phyloP scores from a whole-genome alignment of 306 rosid genomes.

The Fragaria nilgerrensis region DNA sequence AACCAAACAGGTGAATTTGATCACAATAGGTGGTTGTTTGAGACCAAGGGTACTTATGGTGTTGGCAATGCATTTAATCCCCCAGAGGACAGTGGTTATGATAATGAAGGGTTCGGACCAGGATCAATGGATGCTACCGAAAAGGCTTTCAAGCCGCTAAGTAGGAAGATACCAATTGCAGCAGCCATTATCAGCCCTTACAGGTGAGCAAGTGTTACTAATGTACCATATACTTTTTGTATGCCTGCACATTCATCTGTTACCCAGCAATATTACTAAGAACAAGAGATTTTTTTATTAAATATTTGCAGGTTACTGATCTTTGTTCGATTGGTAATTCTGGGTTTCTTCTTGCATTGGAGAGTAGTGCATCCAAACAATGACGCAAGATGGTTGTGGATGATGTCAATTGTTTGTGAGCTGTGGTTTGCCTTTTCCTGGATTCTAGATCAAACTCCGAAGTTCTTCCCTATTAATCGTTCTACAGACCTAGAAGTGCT shows the following conservation, averaged over 20 bases:
- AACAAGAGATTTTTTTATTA: background rate
- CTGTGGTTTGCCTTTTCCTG: slow-evolving; percentile 94
- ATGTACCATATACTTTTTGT: background rate
- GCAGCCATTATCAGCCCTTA: slow-evolving; percentile 73
- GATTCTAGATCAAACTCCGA: slow-evolving; percentile 89
- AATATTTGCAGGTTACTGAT: slow-evolving; percentile 51
- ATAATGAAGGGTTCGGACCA: slow-evolving; percentile 26
- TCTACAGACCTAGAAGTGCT: slow-evolving; percentile 71
- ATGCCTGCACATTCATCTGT: background rate
- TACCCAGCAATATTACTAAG: background rate
- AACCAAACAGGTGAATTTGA: slow-evolving; percentile 86
- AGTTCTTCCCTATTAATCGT: slow-evolving; percentile 75
- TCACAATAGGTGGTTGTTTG: slow-evolving; percentile 85
- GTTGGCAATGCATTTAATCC: slow-evolving; percentile 84
- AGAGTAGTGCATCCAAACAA: slow-evolving; percentile 67
- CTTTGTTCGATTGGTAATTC: slow-evolving; percentile 47
- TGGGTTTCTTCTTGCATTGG: slow-evolving; percentile 72
- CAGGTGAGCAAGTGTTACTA: slow-evolving; percentile 36
- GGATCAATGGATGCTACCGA: slow-evolving; percentile 54
- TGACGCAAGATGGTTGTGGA: slow-evolving; percentile 79
- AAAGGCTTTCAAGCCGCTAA: slow-evolving; percentile 75
- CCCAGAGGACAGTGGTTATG: slow-evolving; percentile 42
- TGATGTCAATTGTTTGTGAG: slow-evolving; percentile 82
- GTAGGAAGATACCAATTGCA: slow-evolving; percentile 51
- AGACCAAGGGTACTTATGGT: slow-evolving; percentile 84